Conservation (phyloP, 2,329 filamentous ascomycete species). For the Aureobasidium lini region DNA sequence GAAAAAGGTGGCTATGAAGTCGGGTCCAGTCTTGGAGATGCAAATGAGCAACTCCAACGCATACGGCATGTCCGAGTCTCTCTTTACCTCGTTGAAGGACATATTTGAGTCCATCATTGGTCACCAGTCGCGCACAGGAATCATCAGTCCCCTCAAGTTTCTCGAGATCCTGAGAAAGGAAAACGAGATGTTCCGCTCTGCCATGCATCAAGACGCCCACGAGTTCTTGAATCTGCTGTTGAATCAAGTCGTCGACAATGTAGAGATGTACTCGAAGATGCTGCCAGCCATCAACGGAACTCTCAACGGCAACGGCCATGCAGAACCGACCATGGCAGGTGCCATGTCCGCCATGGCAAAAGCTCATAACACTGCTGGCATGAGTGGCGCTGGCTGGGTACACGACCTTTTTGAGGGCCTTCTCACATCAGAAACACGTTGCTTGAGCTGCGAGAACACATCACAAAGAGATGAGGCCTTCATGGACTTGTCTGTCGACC, state of each 20-base stretch:
- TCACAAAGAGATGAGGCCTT: conserved; percentile 96
- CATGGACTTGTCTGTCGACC: conserved; percentile 87
- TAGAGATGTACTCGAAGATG: conserved; percentile 75
- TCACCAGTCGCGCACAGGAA: conserved; percentile 73
- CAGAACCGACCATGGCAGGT: conserved; percentile 14
- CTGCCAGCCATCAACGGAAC: conserved; percentile 30
- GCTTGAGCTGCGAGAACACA: conserved; percentile 89
- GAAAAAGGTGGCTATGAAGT: conserved; percentile 88
- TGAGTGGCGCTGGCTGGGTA: conserved; percentile 62
- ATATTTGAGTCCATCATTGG: conserved; percentile 88
- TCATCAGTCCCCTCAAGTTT: conserved; percentile 86
- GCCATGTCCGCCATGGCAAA: conserved; percentile 19
- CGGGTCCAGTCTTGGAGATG: conserved; percentile 79
- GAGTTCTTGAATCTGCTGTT: conserved; percentile 91
- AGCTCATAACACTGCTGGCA: conserved; percentile 17
- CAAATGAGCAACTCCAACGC: conserved; percentile 68
- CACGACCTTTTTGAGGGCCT: conserved; percentile 95
- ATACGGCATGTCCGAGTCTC: conserved; percentile 90
- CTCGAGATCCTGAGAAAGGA: conserved; percentile 88
- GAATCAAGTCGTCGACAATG: conserved; percentile 92
- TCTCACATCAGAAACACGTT: conserved; percentile 91
- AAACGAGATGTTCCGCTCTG: conserved; percentile 94
- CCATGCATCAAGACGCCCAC: conserved; percentile 97
- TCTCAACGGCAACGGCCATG: conserved; percentile 18
- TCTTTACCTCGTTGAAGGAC: conserved; percentile 91